Evolutionary conservation across 305 asterid species (phyloP).

Genomic region (Caryopteris hybrid): DNA sequence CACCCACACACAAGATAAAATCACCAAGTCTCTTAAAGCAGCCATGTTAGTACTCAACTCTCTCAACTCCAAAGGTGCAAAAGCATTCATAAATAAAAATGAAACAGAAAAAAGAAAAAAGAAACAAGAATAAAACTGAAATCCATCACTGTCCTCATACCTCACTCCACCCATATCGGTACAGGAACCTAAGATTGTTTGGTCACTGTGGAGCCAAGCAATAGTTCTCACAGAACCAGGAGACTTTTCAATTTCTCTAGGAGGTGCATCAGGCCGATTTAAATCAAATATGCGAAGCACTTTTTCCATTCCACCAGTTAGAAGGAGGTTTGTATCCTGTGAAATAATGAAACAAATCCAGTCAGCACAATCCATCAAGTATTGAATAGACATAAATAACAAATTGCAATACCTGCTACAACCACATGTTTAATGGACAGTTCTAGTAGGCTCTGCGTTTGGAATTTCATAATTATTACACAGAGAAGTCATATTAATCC

Average conservation of each 20-base stretch:
- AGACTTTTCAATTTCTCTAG: conserved; percentile 81
- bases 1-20: too few relatives aligned
- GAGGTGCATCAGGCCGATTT: conserved; percentile 80
- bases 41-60: too few relatives aligned
- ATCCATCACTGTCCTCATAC: conserved; percentile 31
- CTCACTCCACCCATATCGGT: conserved; percentile 90
- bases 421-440: neutral
- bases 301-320: conserved; percentile 92
- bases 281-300: conserved; percentile 74
- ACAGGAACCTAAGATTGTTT: conserved; percentile 86
- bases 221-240: conserved; percentile 87
- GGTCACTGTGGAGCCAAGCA: conserved; percentile 95
- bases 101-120: neutral
- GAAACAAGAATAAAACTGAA: neutral
- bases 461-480: neutral
- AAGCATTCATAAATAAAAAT: neutral
- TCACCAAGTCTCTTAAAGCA: too few relatives aligned
- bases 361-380: neutral
- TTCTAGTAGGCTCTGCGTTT: neutral
- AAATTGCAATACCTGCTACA: neutral
- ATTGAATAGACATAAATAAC: neutral
- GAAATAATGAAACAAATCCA: conserved; percentile 17
- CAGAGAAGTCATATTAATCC: neutral
- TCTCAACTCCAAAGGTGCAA: neutral
- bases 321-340: conserved; percentile 70